Evolutionary conservation across 2,329 filamentous ascomycete genomes (phyloP).

Genomic region (Samsoniella hepiali): DNA sequence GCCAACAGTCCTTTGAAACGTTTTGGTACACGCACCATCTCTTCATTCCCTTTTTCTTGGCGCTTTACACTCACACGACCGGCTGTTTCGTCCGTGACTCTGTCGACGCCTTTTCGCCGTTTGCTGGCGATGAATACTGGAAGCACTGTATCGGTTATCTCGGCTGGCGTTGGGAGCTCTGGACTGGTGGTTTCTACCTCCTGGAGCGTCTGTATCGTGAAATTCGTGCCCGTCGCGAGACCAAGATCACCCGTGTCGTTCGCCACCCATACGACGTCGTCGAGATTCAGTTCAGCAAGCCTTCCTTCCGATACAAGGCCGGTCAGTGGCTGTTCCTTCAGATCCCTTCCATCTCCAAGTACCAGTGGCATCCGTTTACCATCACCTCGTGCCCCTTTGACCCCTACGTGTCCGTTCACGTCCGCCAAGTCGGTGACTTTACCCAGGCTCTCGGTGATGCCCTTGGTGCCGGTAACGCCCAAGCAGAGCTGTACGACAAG

Average conservation of each 20-base stretch:
- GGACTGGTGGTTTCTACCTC: constrained; percentile 81
- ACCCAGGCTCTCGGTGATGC: constrained; percentile 91
- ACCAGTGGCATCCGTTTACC: constrained; percentile 98
- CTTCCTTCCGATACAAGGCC: constrained; percentile 95
- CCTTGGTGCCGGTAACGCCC: constrained; percentile 83
- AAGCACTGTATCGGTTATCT: constrained; percentile 90
- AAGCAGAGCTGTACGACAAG: constrained; percentile 84
- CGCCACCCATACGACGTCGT: constrained; percentile 96
- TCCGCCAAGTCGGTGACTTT: constrained; percentile 96
- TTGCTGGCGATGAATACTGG: constrained; percentile 82
- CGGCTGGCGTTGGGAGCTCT: constrained; percentile 95
- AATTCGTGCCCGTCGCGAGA: constrained; percentile 76
- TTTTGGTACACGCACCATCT: constrained; percentile 99
- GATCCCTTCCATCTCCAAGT: constrained; percentile 78
- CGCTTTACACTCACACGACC: constrained; percentile 90
- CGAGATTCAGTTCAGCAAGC: constrained; percentile 95
- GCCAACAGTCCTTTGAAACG: constrained; percentile 95
- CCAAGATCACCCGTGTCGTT: constrained; percentile 89
- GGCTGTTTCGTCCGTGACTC: constrained; percentile 95
- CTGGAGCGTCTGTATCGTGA: constrained; percentile 88
- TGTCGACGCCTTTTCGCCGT: constrained; percentile 69
- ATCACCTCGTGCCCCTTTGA: constrained; percentile 98
- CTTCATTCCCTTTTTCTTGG: constrained; percentile 94
- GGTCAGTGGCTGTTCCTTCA: constrained; percentile 98
- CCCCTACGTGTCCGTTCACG: constrained; percentile 88